Evolutionary conservation across 371 early-diverging fungal species (phyloP), one percentile per base, ranked within the genome.

Genomic region (Phascolomyces articulosus): DNA sequence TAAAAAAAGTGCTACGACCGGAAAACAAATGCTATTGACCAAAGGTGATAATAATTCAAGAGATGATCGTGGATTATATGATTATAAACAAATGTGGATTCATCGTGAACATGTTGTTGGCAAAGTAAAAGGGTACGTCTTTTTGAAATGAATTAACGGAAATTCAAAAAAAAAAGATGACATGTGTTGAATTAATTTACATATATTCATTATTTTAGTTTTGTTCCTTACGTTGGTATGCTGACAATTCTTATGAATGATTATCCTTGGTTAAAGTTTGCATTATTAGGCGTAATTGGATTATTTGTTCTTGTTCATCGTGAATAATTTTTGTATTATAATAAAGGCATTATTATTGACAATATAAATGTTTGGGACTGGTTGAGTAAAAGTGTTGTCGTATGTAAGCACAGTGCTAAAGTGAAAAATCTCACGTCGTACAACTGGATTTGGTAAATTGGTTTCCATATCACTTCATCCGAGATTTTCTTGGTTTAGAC

Each of bases 21-120:
- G 85, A 4, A 87, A 91, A 65, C 94, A 95, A 70, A 89, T 74
- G 65, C 70, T 98, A 53, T 81, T 99, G 65, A 99, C 99, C 47
- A 99, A 99, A 82, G 99, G 99, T 53, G 99, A 99, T 79, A 94
- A 98, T 78, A 99, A 99, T 79, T 62, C 70, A n/a, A 80, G 78
- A 7, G 95, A 99, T 74, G 99, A 99, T 75, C 93, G 98, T 26
- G 93, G 88, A 8, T 80, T 99, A 38, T 99, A 99, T 69, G 91
- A 94, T 73, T 76, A 73, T 49, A 87, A 91, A 4, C 95, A 96
- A 82, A 87, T 92, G 85, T 98, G 96, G 98, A 87, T 97, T 68
- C 81, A 91, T 67, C 84, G 82, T 53, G 90, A 95, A 65, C 89
- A 96, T 63, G 85, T 98, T 9, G 89, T 98, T 23, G 97, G 97